These are phyloP conservation scores for Dujonia santamariae DNA, from an alignment of 1,139 yeast species.

Conservation along the genomic window DNA sequence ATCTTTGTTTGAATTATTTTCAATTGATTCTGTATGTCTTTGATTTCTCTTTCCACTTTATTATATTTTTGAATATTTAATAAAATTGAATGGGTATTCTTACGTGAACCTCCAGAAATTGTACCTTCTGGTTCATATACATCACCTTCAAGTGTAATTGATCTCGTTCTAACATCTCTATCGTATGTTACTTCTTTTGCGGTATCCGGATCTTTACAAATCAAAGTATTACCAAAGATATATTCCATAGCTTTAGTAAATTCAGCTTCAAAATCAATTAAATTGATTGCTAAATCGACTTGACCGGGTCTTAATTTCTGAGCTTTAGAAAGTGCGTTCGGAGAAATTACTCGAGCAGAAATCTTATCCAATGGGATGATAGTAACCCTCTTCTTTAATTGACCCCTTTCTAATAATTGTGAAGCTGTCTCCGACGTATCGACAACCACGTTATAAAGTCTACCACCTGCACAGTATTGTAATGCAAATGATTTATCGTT, in stretches of 20 bases:
- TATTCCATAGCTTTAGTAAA: slow-evolving; percentile 83
- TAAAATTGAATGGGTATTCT: slow-evolving; percentile 55
- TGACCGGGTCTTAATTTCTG: slow-evolving; percentile 72
- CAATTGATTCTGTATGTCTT: slow-evolving; percentile 37
- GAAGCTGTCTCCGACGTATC: slow-evolving; percentile 85
- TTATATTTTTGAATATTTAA: slow-evolving; percentile 69
- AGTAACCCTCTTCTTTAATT: slow-evolving; percentile 78
- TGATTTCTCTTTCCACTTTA: slow-evolving; percentile 40
- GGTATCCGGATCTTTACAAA: slow-evolving; percentile 83
- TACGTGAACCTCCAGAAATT: slow-evolving; percentile 90
- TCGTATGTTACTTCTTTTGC: slow-evolving; percentile 88
- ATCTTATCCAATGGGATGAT: slow-evolving; percentile 91
- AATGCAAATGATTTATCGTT: slow-evolving; percentile 73
- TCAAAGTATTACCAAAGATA: slow-evolving; percentile 83
- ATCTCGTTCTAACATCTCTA: slow-evolving; percentile 72
- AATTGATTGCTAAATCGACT: slow-evolving; percentile 81
- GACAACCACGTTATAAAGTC: slow-evolving; percentile 86
- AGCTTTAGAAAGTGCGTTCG: slow-evolving; percentile 52
- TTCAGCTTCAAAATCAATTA: slow-evolving; percentile 71
- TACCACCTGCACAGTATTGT: slow-evolving; percentile 93
- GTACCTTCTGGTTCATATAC: slow-evolving; percentile 96
- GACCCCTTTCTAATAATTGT: slow-evolving; percentile 74
- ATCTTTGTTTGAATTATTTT: slow-evolving; percentile 40
- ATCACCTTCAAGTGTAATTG: slow-evolving; percentile 94
- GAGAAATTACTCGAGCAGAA: slow-evolving; percentile 49